Base-by-base conservation (phyloP, 148 eudicot species). In the Amaranthus hypochondriacus region DNA sequence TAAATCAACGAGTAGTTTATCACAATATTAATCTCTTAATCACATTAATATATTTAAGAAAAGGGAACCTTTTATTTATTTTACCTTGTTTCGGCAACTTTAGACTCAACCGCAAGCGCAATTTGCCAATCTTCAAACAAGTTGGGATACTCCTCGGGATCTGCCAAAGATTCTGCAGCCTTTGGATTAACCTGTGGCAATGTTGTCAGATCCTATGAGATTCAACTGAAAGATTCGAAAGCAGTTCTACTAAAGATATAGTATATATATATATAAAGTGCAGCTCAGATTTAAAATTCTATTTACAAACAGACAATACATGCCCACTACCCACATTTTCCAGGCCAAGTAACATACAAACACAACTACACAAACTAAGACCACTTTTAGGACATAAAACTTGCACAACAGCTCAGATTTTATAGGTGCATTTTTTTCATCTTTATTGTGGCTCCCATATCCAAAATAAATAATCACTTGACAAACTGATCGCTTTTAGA, bases 141-240 rank as follows among this genome's bases (percentile, higher is more conserved):
- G 75, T 95, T 95, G 69, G 98, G 84, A 86, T 95, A 95, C 73
- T 92, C 93, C 77, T 88, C 86, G 21, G 97, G 98, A 87, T 95
- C 98, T 68, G 98, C 98, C 78, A 95, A 84, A 49, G 98, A 86
- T 68, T 95, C 96, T 52, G 98, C 98, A 81, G 98, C 98, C 88
- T 95, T 92, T 47, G 88, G 85, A 81, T 91, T 93, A 64, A 93
- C 86, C 97, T 93, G 85, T 69, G 81, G 50, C 14, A 68, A 28
- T 14, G 43, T 4, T 59, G 51, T 49, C 56, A 12, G 28, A 70
- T 56, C 48, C 51, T 66, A 60, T 79, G 54, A 60, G 77, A 62
- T 13, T 59, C 50, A 5, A 44, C 61, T 18, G 18, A 13, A 70
- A 44, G 4, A 12, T 46, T 70, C 47, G 12, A 3, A 43, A 8